A percentile compares a stretch with the other conserved stretches of the same genome.
These are phyloP conservation scores for Trichophyton schoenleinii DNA, from an alignment of 2,329 filamentous ascomycete genomes.

Conservation along the genomic window DNA sequence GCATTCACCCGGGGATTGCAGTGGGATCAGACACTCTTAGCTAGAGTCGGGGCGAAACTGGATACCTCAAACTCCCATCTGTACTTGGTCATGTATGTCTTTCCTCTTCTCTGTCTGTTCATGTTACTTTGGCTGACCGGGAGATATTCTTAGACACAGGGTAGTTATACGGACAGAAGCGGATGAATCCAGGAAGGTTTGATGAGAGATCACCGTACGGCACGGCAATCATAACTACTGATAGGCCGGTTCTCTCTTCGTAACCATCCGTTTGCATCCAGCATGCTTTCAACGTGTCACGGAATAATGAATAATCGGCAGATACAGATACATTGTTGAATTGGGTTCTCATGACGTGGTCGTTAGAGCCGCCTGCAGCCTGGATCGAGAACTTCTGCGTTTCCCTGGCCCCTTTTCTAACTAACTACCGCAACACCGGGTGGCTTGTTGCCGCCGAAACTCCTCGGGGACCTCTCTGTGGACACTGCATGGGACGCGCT, in stretches of 20 bases:
- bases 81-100: slow-evolving; percentile 6
- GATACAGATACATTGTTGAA: too few species aligned
- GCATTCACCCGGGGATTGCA: slow-evolving; percentile 17
- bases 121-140: not conserved
- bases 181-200: not conserved
- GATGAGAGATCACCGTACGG: too few species aligned
- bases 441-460: too few species aligned
- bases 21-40: slow-evolving; percentile 12
- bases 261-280: too few species aligned
- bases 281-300: too few species aligned
- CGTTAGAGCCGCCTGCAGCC: not conserved
- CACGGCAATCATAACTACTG: not conserved
- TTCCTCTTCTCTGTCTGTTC: not conserved
- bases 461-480: too few species aligned
- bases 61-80: slow-evolving; percentile 10
- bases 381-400: too few species aligned
- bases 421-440: too few species aligned
- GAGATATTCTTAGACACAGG: slow-evolving; percentile 3
- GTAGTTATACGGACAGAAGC: slow-evolving; percentile 10
- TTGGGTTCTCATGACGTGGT: not conserved
- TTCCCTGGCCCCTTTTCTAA: too few species aligned
- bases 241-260: too few species aligned
- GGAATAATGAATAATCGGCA: too few species aligned
- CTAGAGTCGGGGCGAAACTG: slow-evolving; percentile 9
- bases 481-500: too few species aligned